Evolutionary conservation across 108 stramenopile species (phyloP).

Genomic region (Skeletonema potamos): DNA sequence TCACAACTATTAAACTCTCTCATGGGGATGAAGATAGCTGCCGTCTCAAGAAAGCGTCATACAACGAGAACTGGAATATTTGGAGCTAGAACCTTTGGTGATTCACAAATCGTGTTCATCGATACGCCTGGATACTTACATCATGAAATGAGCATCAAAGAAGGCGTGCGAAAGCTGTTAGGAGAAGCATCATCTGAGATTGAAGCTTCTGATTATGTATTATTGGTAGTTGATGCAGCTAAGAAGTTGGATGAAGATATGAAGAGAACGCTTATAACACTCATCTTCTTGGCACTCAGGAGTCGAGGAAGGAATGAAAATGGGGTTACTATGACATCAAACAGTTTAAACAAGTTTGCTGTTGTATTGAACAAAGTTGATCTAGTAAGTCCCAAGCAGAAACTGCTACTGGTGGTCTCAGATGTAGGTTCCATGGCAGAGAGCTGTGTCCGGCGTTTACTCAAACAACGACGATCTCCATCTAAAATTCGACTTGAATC

Average conservation of each 20-base stretch:
- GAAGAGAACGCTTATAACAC: conserved; percentile 60
- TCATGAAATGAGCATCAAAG: conserved; percentile 53
- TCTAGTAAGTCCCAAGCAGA: conserved; percentile 83
- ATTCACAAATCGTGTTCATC: conserved; percentile 84
- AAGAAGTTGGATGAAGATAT: conserved; percentile 59
- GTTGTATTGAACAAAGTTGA: conserved; percentile 93
- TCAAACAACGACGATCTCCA: conserved; percentile 31
- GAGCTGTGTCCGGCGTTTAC: conserved; percentile 38
- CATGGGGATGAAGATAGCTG: conserved; percentile 74
- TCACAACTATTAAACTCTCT: conserved; percentile 84
- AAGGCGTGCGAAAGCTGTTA: conserved; percentile 64
- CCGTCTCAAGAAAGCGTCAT: conserved; percentile 91
- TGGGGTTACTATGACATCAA: not conserved
- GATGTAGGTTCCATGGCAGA: conserved; percentile 82
- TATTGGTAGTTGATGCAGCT: conserved; percentile 89
- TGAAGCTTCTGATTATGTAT: conserved; percentile 69
- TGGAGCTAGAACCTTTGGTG: conserved; percentile 74
- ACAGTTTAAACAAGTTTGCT: conserved; percentile 63
- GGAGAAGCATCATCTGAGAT: conserved; percentile 66
- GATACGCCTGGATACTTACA: conserved; percentile 93
- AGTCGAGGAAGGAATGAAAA: conserved; percentile 67
- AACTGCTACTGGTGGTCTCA: conserved; percentile 66
- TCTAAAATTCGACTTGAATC: conserved; percentile 23
- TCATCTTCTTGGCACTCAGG: conserved; percentile 63
- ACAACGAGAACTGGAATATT: conserved; percentile 85